Evolutionary conservation across 495 filamentous ascomycete genomes (phyloP), one percentile per base, ranked within the genome.

Genomic region (Baudoinia panamericana): DNA sequence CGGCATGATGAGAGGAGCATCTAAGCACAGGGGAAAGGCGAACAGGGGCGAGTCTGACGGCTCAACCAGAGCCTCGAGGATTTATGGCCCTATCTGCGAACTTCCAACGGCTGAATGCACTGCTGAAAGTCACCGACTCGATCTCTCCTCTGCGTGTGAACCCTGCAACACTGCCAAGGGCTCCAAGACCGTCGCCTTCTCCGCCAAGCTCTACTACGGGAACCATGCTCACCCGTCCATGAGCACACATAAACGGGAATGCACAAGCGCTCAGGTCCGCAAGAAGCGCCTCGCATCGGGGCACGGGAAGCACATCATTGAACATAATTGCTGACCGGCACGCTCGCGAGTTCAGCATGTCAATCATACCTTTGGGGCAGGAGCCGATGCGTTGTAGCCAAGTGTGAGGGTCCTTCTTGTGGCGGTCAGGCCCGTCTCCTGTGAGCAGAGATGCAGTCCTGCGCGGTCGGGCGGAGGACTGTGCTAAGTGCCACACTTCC

Each of bases 241-340:
- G 62, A 36, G 62, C 90, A 58, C 90, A 97, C 52, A 88, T 82
- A 50, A 95, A 96, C 5, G 92, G 90, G 53, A 96, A 90, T 1
- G 66, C 74, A 46, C 82, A 92, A 2, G 52, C 52, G 7, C 75
- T 69, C 23, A 97, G 63, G 28, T 66, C 67, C 10, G 47, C 28
- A 8, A 95, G 61, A 13, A 97, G 56, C 11, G 54, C 57, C 31
- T 65, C 51, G 54, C 86, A 94, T 53, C 94, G 73, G 6, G 69
- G 67, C 1, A 63, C 39, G 1, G 64, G 69, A 30, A 96, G 55
- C 8, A 57, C 58, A 52, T 97, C 90, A 50, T 95, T 95, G 63
- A 97, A 97, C 90, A 97, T 97, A 59, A 96, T 82, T 5, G 90
- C 84, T 28, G 72, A 86, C 25, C 90, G 68, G 59, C 90, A 97